Evolutionary conservation across 2,329 filamentous ascomycete species (phyloP).

Genomic region (Alternaria consortialis): DNA sequence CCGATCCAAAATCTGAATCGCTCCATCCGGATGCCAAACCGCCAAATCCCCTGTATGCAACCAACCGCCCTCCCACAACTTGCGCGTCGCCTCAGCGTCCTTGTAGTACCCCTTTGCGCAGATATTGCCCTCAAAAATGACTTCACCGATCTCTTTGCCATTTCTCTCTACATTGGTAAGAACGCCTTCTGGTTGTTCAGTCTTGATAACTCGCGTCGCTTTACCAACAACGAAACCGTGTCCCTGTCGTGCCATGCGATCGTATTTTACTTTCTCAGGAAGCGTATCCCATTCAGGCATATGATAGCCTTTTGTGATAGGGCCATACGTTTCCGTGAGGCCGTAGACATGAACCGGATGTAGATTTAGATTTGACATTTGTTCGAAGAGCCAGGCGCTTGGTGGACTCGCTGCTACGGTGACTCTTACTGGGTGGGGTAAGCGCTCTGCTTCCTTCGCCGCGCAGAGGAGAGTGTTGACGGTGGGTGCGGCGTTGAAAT

Average conservation of each 20-base stretch:
- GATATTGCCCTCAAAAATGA: slow-evolving; percentile 90
- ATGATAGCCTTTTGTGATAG: slow-evolving; percentile 92
- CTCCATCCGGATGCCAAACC: slow-evolving; percentile 90
- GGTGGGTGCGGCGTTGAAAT: slow-evolving; percentile 95
- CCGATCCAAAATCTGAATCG: slow-evolving; percentile 89
- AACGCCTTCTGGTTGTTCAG: slow-evolving; percentile 72
- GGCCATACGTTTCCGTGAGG: slow-evolving; percentile 87
- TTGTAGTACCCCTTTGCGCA: slow-evolving; percentile 93
- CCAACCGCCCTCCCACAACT: slow-evolving; percentile 86
- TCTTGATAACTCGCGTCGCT: slow-evolving; percentile 82
- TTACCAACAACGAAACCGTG: slow-evolving; percentile 88
- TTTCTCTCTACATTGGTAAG: slow-evolving; percentile 74
- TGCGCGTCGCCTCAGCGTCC: slow-evolving; percentile 82
- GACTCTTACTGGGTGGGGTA: slow-evolving; percentile 78
- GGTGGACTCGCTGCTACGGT: slow-evolving; percentile 94
- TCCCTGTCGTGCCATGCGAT: slow-evolving; percentile 91
- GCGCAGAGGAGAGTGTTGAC: slow-evolving; percentile 94
- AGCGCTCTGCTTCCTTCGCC: slow-evolving; percentile 73
- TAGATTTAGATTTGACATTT: slow-evolving; percentile 88
- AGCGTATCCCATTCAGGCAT: slow-evolving; percentile 85
- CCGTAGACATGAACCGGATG: slow-evolving; percentile 95
- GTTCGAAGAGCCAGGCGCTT: slow-evolving; percentile 87
- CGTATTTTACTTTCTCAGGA: slow-evolving; percentile 78
- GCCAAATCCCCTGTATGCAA: slow-evolving; percentile 91
- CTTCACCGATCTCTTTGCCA: slow-evolving; percentile 80